Evolutionary conservation across 106 monocot genomes (phyloP).

Genomic region (Dioscorea dumetorum): DNA sequence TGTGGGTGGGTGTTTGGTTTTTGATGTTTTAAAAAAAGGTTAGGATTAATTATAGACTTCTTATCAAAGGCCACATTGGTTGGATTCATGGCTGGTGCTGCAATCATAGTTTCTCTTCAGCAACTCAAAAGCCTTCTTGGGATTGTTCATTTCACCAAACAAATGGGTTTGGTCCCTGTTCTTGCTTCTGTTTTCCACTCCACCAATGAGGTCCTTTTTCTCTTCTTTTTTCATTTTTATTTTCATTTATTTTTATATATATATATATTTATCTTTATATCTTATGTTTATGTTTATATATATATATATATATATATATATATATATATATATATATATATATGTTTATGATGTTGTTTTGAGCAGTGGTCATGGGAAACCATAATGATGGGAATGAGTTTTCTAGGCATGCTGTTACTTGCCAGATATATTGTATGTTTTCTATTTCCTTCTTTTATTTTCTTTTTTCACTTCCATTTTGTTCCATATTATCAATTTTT

Average conservation of each 20-base stretch:
- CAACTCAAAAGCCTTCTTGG: conserved; percentile 82
- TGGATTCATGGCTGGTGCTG: conserved; percentile 93
- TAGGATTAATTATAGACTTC: conserved; percentile 87
- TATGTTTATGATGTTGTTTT: too few species aligned
- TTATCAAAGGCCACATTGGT: conserved; percentile 76
- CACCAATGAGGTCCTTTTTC: conserved; percentile 44
- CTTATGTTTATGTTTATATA: too few species aligned
- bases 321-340: too few species aligned
- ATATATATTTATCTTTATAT: too few species aligned
- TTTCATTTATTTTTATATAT: neutral
- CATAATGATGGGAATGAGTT: conserved; percentile 66
- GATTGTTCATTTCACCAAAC: conserved; percentile 73
- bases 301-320: too few species aligned
- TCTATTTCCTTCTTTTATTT: neutral
- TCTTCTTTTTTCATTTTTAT: neutral
- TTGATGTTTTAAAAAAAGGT: conserved; percentile 15
- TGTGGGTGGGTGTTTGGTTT: too few species aligned
- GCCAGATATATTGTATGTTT: conserved; percentile 72
- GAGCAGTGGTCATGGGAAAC: conserved; percentile 98
- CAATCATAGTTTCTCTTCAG: conserved; percentile 85
- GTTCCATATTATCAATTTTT: too few species aligned
- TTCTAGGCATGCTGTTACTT: conserved; percentile 54
- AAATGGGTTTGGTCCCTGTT: conserved; percentile 77
- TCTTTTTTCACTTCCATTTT: neutral
- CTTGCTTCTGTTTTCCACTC: conserved; percentile 66